Percentiles rank a stretch among this genome's conserved stretches.
phyloP scores from a whole-genome alignment of 2,329 filamentous ascomycete genomes.

The Proliferodiscus dingleyae region DNA sequence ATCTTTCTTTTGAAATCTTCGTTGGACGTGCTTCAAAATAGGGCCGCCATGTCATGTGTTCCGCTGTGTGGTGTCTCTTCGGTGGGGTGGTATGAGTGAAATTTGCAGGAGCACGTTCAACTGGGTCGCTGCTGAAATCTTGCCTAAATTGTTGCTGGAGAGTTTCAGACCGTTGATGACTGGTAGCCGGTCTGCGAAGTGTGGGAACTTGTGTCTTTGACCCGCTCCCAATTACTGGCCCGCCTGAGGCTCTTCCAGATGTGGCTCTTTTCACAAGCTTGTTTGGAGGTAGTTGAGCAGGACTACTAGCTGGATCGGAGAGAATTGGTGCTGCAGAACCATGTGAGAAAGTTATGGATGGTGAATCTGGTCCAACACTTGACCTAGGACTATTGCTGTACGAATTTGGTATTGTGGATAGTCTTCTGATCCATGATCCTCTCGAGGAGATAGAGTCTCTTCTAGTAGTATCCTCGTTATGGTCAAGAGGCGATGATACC shows the following conservation, averaged over 20 bases:
- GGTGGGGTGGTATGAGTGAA: slow-evolving; percentile 15
- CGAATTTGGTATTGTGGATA: slow-evolving; percentile 62
- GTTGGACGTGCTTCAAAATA: slow-evolving; percentile 31
- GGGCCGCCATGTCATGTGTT: slow-evolving; percentile 26
- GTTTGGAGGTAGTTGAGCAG: slow-evolving; percentile 55
- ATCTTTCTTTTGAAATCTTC: slow-evolving; percentile 26
- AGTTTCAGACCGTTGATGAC: slow-evolving; percentile 70
- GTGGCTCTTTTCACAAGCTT: slow-evolving; percentile 73
- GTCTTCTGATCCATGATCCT: slow-evolving; percentile 67
- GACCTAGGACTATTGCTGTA: slow-evolving; percentile 61
- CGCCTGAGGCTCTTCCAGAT: slow-evolving; percentile 45
- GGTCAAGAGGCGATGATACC: slow-evolving; percentile 14
- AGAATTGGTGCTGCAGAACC: slow-evolving; percentile 63
- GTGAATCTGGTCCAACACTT: slow-evolving; percentile 60
- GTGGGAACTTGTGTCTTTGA: slow-evolving; percentile 59
- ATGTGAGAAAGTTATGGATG: slow-evolving; percentile 61
- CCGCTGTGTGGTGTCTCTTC: slow-evolving; percentile 16
- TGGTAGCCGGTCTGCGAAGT: slow-evolving; percentile 70
- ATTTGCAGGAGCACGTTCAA: slow-evolving; percentile 12
- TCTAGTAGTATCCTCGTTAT: slow-evolving; percentile 20
- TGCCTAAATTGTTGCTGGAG: slow-evolving; percentile 47
- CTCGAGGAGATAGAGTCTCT: slow-evolving; percentile 56
- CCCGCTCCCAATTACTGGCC: slow-evolving; percentile 41
- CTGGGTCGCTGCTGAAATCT: slow-evolving; percentile 18
- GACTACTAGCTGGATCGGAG: slow-evolving; percentile 27